Conservation (phyloP, 495 filamentous ascomycete species). For the Trichoderma virens region DNA sequence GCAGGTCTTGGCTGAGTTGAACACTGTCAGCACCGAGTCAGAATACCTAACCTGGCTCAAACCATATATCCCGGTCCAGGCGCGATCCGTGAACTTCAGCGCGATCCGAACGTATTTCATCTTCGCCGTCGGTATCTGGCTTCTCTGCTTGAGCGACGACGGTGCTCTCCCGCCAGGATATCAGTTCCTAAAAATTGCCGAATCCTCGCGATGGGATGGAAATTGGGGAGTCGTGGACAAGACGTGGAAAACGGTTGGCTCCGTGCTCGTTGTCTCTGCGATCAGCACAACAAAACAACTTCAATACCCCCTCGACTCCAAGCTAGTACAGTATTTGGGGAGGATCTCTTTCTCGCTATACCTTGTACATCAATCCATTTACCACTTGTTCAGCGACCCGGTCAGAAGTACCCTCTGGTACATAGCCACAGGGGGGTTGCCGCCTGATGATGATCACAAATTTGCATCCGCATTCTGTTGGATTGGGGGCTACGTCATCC, state of each 20-base stretch:
- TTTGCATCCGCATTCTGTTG: not conserved
- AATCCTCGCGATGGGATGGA: conserved; percentile 1
- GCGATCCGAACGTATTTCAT: not conserved
- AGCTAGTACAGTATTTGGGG: conserved; percentile 1
- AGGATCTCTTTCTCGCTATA: conserved; percentile 3
- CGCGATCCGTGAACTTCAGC: conserved; percentile 1
- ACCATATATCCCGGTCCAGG: not conserved
- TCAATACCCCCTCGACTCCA: not conserved
- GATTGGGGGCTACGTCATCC: not conserved
- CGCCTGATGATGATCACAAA: not conserved
- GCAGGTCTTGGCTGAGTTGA: not conserved
- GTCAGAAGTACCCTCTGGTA: not conserved
- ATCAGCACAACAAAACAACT: not conserved
- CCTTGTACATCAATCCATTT: conserved; percentile 3
- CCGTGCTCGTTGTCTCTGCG: not conserved
- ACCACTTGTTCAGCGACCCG: conserved; percentile 5
- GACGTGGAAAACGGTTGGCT: conserved; percentile 4
- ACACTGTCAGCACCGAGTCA: not conserved
- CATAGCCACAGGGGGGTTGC: not conserved
- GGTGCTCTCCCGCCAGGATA: conserved; percentile 1
- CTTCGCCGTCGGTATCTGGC: not conserved
- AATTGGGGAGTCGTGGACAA: conserved; percentile 1
- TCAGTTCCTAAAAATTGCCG: not conserved
- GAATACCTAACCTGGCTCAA: not conserved
- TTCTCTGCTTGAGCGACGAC: conserved; percentile 3